Percentiles rank a stretch among this genome's conserved stretches.
phyloP scores from a whole-genome alignment of 1,139 yeast species.

The Diutina mesorugosa region DNA sequence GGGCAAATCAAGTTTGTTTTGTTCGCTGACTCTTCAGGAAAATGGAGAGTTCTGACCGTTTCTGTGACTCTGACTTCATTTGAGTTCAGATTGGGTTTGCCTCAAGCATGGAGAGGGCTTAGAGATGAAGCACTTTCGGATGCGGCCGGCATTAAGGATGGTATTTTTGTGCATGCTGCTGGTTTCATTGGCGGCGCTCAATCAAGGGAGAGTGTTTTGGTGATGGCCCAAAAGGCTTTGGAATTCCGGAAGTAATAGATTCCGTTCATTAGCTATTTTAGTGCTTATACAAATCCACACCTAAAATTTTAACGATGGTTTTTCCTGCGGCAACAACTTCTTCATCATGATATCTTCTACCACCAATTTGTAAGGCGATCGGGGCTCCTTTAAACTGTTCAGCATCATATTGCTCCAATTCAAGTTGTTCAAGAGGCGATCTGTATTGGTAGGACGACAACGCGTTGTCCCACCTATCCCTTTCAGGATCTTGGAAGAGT shows the following conservation, averaged over 20 bases:
- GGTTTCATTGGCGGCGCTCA: conserved; percentile 96
- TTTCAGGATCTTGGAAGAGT: conserved; percentile 37
- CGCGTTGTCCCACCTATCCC: conserved; percentile 26
- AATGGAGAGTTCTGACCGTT: conserved; percentile 90
- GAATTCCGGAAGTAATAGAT: neutral
- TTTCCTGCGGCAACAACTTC: conserved; percentile 34
- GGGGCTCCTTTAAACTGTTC: conserved; percentile 37
- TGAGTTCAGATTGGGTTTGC: conserved; percentile 75
- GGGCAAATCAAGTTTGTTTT: conserved; percentile 65
- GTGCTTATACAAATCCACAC: conserved; percentile 7
- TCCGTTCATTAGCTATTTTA: neutral
- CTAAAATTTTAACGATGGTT: conserved; percentile 14
- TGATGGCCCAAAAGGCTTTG: conserved; percentile 42
- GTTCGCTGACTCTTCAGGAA: conserved; percentile 57
- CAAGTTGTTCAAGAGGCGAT: conserved; percentile 6
- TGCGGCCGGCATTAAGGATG: conserved; percentile 66
- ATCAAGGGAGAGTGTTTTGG: conserved; percentile 63
- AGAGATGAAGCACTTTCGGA: conserved; percentile 74
- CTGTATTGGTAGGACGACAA: neutral
- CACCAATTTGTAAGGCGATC: conserved; percentile 37
- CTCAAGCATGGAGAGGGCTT: conserved; percentile 87
- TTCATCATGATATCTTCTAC: conserved; percentile 40
- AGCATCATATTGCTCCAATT: conserved; percentile 20
- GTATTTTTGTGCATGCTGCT: conserved; percentile 89
- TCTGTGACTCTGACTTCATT: conserved; percentile 64